Percentiles rank a stretch among this genome's conserved stretches.
Evolutionary conservation across 257 asterid genomes (phyloP).

Genomic region (Solanum microdontum): DNA sequence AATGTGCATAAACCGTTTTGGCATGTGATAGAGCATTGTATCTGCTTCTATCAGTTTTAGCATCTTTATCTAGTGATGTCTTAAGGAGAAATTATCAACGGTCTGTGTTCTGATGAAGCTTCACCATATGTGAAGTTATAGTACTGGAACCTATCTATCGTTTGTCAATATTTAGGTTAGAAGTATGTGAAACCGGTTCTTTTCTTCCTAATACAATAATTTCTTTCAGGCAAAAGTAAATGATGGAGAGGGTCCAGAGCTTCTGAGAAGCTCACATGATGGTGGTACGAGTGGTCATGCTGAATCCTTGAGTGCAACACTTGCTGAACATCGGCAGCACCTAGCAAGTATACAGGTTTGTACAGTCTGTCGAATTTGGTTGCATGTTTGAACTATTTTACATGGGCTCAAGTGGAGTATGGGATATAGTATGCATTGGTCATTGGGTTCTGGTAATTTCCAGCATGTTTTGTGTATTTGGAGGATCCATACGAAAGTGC

Average conservation of each 20-base stretch:
- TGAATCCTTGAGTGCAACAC: slow-evolving; percentile 80
- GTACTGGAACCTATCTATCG: background rate
- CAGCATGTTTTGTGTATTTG: background rate
- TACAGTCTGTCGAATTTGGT: background rate
- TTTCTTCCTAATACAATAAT: background rate
- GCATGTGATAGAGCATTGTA: background rate
- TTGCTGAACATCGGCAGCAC: slow-evolving; percentile 87
- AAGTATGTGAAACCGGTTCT: background rate
- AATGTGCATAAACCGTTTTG: background rate
- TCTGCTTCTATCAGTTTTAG: background rate
- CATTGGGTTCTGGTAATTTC: background rate
- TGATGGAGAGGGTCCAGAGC: slow-evolving; percentile 95
- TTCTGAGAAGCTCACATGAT: slow-evolving; percentile 60
- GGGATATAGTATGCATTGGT: background rate
- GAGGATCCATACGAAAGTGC: background rate
- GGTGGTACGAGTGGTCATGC: slow-evolving; percentile 74
- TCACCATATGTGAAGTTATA: background rate
- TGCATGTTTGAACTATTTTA: background rate
- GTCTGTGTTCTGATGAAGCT: background rate
- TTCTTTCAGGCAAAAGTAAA: slow-evolving; percentile 73
- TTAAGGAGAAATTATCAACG: background rate
- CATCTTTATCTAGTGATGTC: background rate
- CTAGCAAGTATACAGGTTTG: slow-evolving; percentile 93
- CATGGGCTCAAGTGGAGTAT: background rate
- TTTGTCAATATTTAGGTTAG: background rate